Conservation (phyloP, 257 asterid genomes). For the Nicotiana paniculata region DNA sequence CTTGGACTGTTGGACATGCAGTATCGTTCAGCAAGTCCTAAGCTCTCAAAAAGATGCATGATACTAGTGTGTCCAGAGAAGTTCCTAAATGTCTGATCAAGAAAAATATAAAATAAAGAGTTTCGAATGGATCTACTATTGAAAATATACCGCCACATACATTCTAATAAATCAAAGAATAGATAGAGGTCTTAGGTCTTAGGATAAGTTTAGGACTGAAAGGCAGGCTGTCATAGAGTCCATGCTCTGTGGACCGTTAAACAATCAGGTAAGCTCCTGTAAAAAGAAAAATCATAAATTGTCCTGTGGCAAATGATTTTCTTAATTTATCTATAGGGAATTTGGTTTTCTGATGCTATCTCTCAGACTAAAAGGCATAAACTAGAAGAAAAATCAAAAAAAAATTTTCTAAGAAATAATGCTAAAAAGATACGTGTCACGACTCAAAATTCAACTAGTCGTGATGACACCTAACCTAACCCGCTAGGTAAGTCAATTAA, state of each 20-base stretch:
- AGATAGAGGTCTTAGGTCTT: background rate
- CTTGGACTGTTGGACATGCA: background rate
- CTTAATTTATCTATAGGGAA: background rate
- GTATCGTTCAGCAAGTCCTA: background rate
- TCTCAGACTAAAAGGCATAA: background rate
- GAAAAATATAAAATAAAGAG: background rate
- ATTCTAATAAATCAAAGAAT: background rate
- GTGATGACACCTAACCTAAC: no score
- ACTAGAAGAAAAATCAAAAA: background rate
- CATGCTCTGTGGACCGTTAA: background rate
- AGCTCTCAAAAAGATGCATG: background rate
- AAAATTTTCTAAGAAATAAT: no score
- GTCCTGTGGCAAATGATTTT: background rate
- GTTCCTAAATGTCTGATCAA: background rate
- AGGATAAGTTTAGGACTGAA: background rate
- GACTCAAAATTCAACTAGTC: no score
- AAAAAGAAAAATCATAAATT: background rate
- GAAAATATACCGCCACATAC: background rate
- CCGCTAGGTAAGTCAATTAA: no score
- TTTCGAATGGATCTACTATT: background rate
- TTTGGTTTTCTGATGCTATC: background rate
- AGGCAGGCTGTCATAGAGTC: background rate
- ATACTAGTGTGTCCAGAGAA: background rate
- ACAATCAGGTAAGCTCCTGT: background rate
- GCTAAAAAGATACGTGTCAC: no score